Conservation (phyloP, 2,329 filamentous ascomycete species). For the Colletotrichum horii region DNA sequence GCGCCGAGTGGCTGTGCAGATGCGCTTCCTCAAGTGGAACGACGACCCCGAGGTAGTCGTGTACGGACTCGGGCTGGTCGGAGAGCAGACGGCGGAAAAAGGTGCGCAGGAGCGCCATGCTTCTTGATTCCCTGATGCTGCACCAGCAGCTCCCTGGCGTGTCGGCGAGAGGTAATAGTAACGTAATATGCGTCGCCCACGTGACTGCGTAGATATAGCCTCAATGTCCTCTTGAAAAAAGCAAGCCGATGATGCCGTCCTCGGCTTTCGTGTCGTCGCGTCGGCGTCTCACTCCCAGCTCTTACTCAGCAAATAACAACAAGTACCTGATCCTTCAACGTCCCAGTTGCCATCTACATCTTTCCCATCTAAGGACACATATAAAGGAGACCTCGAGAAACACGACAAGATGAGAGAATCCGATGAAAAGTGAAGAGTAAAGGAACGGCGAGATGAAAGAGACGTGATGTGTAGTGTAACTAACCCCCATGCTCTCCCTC, state of each 20-base stretch:
- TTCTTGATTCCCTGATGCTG: background rate
- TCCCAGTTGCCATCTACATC: background rate
- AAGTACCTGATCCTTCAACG: background rate
- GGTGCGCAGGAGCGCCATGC: slow-evolving; percentile 2
- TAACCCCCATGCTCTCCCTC: background rate
- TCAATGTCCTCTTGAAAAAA: background rate
- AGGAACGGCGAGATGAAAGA: background rate
- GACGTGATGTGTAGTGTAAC: background rate
- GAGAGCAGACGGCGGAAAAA: slow-evolving; percentile 12
- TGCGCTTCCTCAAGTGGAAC: slow-evolving; percentile 61
- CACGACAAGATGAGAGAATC: background rate
- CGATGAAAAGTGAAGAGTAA: background rate
- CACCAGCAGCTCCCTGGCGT: background rate
- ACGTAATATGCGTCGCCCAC: background rate
- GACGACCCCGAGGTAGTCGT: slow-evolving; percentile 57
- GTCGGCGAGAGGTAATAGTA: background rate
- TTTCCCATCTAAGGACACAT: background rate
- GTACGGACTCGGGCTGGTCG: slow-evolving; percentile 44
- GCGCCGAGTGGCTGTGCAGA: slow-evolving; percentile 58
- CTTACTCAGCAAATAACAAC: background rate
- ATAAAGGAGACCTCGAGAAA: background rate
- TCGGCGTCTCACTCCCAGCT: background rate
- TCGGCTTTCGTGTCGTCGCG: background rate
- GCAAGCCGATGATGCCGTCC: background rate
- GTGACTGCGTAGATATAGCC: background rate